A percentile compares a stretch with the other conserved stretches of the same genome.
Conservation (phyloP, 2,329 filamentous ascomycete species). For the Colletotrichum gigasporum region DNA sequence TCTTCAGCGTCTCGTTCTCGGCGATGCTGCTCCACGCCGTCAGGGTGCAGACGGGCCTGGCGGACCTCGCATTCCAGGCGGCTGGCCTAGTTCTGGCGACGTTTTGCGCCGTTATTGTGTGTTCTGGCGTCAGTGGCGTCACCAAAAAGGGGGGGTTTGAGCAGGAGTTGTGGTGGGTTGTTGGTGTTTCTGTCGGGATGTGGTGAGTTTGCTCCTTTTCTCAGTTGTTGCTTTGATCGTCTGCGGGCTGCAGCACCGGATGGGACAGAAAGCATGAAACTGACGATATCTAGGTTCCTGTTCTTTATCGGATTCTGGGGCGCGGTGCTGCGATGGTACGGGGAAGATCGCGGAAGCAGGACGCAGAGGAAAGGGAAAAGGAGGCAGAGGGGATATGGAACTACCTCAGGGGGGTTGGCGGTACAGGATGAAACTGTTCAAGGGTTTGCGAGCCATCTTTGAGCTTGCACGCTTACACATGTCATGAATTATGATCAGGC, state of each 20-base stretch:
- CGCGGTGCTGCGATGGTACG: conserved; percentile 14
- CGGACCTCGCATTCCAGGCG: conserved; percentile 19
- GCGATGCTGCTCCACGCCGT: conserved; percentile 33
- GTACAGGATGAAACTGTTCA: conserved; percentile 12
- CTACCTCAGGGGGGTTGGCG: conserved; percentile 12
- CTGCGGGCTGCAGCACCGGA: too few species aligned
- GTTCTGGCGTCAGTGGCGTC: background rate
- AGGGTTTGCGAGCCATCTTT: conserved; percentile 7
- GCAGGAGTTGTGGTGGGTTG: background rate
- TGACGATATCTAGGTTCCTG: conserved; percentile 10
- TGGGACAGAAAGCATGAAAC: background rate
- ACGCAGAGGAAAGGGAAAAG: background rate
- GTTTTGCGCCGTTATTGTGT: conserved; percentile 5
- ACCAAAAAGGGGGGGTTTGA: background rate
- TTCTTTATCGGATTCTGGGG: conserved; percentile 27
- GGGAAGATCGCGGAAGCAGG: background rate
- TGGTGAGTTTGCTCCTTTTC: conserved; percentile 1
- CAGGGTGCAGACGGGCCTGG: background rate
- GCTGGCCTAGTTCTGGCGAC: conserved; percentile 12
- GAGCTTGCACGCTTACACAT: too few species aligned
- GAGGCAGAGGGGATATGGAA: conserved; percentile 23
- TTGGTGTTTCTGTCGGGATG: background rate
- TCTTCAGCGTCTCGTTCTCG: conserved; percentile 87
- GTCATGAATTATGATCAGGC: too few species aligned
- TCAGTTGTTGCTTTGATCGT: background rate